A percentile compares a stretch with the other conserved stretches of the same genome.
phyloP scores from a whole-genome alignment of 2,329 filamentous ascomycete genomes.

The Exophiala alcalophila region DNA sequence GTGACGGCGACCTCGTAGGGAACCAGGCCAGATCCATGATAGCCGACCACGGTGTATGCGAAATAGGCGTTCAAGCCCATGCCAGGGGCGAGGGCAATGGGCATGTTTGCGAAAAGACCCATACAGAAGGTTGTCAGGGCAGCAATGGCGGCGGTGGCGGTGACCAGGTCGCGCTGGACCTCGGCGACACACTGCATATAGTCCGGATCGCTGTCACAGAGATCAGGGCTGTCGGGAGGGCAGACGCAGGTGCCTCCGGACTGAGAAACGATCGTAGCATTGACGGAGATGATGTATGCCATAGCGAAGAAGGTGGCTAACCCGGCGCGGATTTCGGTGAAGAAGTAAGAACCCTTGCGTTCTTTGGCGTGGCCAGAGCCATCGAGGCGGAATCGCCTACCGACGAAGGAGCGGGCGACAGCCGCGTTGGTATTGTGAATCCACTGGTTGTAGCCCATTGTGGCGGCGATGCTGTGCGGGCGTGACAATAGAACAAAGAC shows the following conservation, averaged over 20 bases:
- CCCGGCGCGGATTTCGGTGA: slow-evolving; percentile 80
- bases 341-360: slow-evolving; percentile 72
- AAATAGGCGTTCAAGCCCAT: slow-evolving; percentile 89
- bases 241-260: slow-evolving; percentile 76
- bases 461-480: neutral
- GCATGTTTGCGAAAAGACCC: slow-evolving; percentile 78
- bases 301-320: slow-evolving; percentile 76
- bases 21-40: slow-evolving; percentile 68
- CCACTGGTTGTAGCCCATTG: slow-evolving; percentile 29
- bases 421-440: slow-evolving; percentile 52
- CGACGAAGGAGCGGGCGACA: slow-evolving; percentile 64
- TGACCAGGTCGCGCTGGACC: slow-evolving; percentile 75
- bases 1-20: slow-evolving; percentile 75
- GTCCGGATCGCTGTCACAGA: slow-evolving; percentile 49
- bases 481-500: neutral
- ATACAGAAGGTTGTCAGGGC: slow-evolving; percentile 78
- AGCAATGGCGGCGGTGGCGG: slow-evolving; percentile 78
- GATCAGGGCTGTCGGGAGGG: slow-evolving; percentile 40
- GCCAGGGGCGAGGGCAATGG: slow-evolving; percentile 69
- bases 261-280: slow-evolving; percentile 70
- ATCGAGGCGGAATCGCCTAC: slow-evolving; percentile 74
- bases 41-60: slow-evolving; percentile 75
- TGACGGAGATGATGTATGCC: slow-evolving; percentile 73
- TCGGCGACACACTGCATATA: slow-evolving; percentile 49
- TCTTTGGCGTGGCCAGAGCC: slow-evolving; percentile 73